Percentiles rank a stretch among this genome's conserved stretches.
phyloP scores from a whole-genome alignment of 164 flowering plant genomes.

The Saururus chinensis region DNA sequence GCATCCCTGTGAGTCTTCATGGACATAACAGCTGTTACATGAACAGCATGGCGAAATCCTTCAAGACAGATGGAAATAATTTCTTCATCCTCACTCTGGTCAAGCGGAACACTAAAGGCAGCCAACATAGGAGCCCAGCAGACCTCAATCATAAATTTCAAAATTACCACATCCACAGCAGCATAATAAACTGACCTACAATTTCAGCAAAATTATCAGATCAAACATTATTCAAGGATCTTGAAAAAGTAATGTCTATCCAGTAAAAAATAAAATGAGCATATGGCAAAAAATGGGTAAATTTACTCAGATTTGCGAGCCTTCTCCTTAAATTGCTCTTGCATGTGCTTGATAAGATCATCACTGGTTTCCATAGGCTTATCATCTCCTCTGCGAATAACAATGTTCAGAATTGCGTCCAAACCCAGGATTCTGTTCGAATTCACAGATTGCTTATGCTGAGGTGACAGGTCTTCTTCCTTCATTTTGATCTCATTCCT shows the following conservation, averaged over 20 bases:
- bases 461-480: slow-evolving; percentile 65
- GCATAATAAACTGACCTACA: slow-evolving; percentile 98
- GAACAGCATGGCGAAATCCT: slow-evolving; percentile 85
- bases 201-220: slow-evolving; percentile 7
- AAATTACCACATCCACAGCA: slow-evolving; percentile 91
- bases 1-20: slow-evolving; percentile 99
- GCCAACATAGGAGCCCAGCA: slow-evolving; percentile 99
- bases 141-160: slow-evolving; percentile 94
- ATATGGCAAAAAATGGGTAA: background rate
- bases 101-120: slow-evolving; percentile 99
- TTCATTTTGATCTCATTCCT: slow-evolving; percentile 96
- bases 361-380: slow-evolving; percentile 81
- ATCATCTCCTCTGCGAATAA: slow-evolving; percentile 79
- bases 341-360: slow-evolving; percentile 92
- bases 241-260: too few relatives aligned
- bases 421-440: slow-evolving; percentile 74
- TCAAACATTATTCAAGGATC: background rate
- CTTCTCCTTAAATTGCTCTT: slow-evolving; percentile 95
- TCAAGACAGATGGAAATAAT: slow-evolving; percentile 71
- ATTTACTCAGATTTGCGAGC: slow-evolving; percentile 99
- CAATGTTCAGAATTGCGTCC: slow-evolving; percentile 88
- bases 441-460: slow-evolving; percentile 71
- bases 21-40: slow-evolving; percentile 96
- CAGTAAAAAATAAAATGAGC: too few relatives aligned
- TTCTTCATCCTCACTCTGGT: slow-evolving; percentile 91